Evolutionary conservation across 345 rosid genomes (phyloP).

Genomic region (Gossypium thurberi): DNA sequence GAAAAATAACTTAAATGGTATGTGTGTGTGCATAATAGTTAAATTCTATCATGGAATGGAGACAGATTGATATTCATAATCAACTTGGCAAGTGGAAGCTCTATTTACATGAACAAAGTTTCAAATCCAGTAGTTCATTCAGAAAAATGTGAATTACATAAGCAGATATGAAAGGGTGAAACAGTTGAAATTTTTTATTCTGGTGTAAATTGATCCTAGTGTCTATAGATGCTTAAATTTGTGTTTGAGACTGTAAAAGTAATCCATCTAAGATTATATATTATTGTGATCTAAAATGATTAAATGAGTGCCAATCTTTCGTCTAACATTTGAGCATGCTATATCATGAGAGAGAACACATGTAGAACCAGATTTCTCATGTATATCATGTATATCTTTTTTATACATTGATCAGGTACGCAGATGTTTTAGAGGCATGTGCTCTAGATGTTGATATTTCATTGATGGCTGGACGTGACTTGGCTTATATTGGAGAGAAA

Average conservation of each 20-base stretch:
- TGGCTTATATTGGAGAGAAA: constrained; percentile 78
- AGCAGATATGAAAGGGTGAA: not conserved
- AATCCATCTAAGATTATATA: not conserved
- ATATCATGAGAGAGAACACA: not conserved
- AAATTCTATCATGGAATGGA: not conserved
- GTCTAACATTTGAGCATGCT: not conserved
- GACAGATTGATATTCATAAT: not conserved
- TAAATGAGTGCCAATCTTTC: not conserved
- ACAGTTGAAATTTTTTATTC: not conserved
- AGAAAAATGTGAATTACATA: not conserved
- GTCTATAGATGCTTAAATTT: not conserved
- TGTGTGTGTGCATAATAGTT: not conserved
- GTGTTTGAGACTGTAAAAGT: not conserved
- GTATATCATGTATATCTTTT: not conserved
- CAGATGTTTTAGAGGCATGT: constrained; percentile 56
- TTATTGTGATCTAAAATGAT: not conserved
- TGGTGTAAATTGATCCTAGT: not conserved
- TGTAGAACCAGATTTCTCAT: not conserved
- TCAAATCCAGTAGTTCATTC: not conserved
- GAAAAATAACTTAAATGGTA: not conserved
- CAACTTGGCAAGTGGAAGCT: not conserved
- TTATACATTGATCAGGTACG: constrained; percentile 40
- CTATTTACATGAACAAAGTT: not conserved
- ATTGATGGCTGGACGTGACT: constrained; percentile 72
- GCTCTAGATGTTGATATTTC: constrained; percentile 79